Conservation (phyloP, 139 green algal species). For the Microglena sp. region DNA sequence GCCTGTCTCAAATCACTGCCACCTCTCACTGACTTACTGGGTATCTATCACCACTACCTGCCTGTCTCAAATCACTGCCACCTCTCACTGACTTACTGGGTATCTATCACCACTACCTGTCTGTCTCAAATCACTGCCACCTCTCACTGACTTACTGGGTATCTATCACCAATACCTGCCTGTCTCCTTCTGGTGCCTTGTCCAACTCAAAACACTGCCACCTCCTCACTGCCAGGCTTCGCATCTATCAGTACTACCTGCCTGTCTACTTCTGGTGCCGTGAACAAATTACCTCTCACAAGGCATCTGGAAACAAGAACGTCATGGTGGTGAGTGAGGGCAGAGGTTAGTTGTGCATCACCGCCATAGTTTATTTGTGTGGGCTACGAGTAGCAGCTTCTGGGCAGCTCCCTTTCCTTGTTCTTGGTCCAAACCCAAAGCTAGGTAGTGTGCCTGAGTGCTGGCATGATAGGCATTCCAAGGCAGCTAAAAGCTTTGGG, state of each 20-base stretch:
- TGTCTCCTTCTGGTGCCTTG: background rate
- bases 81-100: background rate
- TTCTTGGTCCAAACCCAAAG: background rate
- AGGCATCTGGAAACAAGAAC: slow-evolving; percentile 5
- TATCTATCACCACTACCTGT: background rate
- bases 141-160: background rate
- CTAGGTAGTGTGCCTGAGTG: no score
- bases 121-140: background rate
- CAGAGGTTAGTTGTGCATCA: background rate
- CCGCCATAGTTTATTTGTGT: background rate
- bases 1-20: no score
- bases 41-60: slow-evolving; percentile 48
- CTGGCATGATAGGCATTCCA: no score
- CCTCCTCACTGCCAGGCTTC: slow-evolving; percentile 38
- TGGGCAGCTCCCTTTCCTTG: background rate
- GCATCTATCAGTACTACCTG: slow-evolving; percentile 91
- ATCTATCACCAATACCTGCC: background rate
- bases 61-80: background rate
- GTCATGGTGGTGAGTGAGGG: slow-evolving; percentile 7
- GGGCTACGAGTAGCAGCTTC: background rate
- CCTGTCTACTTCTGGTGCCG: slow-evolving; percentile 78
- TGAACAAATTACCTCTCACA: slow-evolving; percentile 54
- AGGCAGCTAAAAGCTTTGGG: no score
- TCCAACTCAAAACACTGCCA: background rate
- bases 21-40: no score